Evolutionary conservation across 2,329 filamentous ascomycete genomes (phyloP).

Genomic region (Epichloe scottii): DNA sequence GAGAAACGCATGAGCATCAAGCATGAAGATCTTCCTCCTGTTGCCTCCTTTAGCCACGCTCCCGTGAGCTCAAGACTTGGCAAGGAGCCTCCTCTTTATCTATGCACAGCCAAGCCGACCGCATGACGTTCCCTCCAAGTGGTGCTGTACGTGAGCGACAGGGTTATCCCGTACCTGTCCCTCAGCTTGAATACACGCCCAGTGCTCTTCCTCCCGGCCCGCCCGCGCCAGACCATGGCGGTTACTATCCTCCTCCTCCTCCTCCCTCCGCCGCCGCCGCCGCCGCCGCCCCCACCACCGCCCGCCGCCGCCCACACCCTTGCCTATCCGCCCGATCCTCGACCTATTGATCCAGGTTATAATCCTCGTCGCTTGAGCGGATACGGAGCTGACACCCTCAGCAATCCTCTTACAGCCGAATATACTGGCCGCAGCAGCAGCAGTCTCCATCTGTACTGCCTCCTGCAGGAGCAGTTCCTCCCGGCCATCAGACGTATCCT

Average conservation of each 20-base stretch:
- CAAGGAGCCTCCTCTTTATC: slow-evolving; percentile 14
- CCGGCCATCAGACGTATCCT: slow-evolving; percentile 13
- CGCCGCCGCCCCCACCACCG: slow-evolving; percentile 6
- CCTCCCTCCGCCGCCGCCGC: slow-evolving; percentile 9
- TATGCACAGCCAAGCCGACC: slow-evolving; percentile 11
- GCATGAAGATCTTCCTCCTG: slow-evolving; percentile 13
- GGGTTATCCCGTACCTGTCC: slow-evolving; percentile 4
- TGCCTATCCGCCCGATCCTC: slow-evolving; percentile 17
- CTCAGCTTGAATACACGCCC: slow-evolving; percentile 6
- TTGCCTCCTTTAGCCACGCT: slow-evolving; percentile 11
- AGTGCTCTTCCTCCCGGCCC: slow-evolving; percentile 11
- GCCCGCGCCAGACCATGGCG: slow-evolving; percentile 9
- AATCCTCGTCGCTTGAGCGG: slow-evolving; percentile 19
- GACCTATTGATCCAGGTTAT: slow-evolving; percentile 21
- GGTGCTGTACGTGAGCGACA: slow-evolving; percentile 12
- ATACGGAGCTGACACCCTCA: slow-evolving; percentile 17
- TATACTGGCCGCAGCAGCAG: slow-evolving; percentile 23
- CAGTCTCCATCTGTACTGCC: not conserved
- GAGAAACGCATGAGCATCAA: slow-evolving; percentile 11
- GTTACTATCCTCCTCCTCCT: slow-evolving; percentile 16
- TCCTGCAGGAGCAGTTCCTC: slow-evolving; percentile 2
- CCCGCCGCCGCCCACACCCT: slow-evolving; percentile 8
- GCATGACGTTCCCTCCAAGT: slow-evolving; percentile 11
- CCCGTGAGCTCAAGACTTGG: slow-evolving; percentile 14
- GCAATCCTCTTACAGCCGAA: slow-evolving; percentile 14